These are phyloP conservation scores for Starmerella vaccinii DNA, from an alignment of 805 yeast species.

Conservation along the genomic window DNA sequence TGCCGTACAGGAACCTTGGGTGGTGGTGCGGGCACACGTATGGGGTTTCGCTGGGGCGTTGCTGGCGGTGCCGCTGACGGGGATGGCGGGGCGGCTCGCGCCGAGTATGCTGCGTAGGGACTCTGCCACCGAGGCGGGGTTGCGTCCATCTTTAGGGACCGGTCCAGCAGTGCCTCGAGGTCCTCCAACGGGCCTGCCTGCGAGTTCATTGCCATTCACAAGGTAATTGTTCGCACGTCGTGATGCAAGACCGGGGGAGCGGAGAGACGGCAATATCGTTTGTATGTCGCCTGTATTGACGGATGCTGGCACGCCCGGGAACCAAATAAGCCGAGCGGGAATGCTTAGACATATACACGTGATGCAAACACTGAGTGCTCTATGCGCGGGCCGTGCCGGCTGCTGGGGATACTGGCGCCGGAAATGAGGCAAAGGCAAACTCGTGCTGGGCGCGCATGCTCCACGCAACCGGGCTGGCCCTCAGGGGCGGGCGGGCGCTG, in stretches of 20 bases:
- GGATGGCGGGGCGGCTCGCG: neutral
- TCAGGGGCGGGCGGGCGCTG: no score
- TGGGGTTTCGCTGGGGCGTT: slow-evolving; percentile 2
- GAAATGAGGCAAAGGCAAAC: neutral
- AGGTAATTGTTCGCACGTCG: neutral
- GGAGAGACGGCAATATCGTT: neutral
- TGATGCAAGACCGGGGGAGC: neutral
- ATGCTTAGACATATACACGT: neutral
- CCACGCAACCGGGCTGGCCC: no score
- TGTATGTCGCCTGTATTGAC: neutral
- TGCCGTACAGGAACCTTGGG: neutral
- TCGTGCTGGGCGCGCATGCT: no score
- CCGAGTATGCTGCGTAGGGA: neutral
- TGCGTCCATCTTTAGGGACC: slow-evolving; percentile 14
- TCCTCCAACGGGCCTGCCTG: slow-evolving; percentile 16
- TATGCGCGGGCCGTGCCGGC: neutral
- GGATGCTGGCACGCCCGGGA: neutral
- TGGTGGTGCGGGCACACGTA: slow-evolving; percentile 3
- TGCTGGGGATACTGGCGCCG: neutral
- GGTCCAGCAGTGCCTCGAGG: slow-evolving; percentile 22
- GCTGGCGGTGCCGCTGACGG: slow-evolving; percentile 3
- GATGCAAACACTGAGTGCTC: neutral
- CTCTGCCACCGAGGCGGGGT: slow-evolving; percentile 19
- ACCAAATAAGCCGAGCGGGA: neutral
- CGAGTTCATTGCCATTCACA: slow-evolving; percentile 2